These are phyloP conservation scores for Viola pubescens DNA, from an alignment of 441 rosid species.

Conservation along the genomic window DNA sequence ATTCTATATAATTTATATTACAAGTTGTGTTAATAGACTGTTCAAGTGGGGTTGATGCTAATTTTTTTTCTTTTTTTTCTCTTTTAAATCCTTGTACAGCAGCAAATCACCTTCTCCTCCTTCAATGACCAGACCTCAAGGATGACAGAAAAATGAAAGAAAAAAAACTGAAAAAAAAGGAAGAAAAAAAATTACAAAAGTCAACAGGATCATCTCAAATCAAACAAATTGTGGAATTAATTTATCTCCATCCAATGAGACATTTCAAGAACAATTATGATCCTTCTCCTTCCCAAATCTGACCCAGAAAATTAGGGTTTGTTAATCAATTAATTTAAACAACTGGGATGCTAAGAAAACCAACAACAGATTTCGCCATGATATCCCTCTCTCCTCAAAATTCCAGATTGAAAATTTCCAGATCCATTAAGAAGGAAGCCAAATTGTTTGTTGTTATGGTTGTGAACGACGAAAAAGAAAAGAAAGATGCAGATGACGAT, in stretches of 20 bases:
- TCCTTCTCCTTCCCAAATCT: no score
- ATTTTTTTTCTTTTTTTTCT: no score
- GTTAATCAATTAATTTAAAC: conserved; percentile 1
- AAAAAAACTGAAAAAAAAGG: background rate
- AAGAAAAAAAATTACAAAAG: background rate
- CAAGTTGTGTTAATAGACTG: background rate
- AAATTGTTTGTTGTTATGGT: no score
- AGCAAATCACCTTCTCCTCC: background rate
- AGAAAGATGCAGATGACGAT: no score
- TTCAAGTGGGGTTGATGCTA: background rate
- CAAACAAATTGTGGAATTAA: background rate
- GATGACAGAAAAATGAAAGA: background rate
- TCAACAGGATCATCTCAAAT: background rate
- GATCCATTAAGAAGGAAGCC: no score
- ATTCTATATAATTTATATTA: background rate
- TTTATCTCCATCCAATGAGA: no score
- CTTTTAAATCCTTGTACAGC: no score
- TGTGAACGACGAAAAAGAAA: no score
- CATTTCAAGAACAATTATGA: no score
- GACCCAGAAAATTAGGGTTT: background rate
- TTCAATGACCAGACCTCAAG: background rate
- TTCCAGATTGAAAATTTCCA: no score
- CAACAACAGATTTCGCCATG: conserved; percentile 71
- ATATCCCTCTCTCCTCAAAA: no score
- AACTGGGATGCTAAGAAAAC: conserved; percentile 52